Evolutionary conservation across 225 moss, liverwort and hornwort genomes (phyloP).

Genomic region (Rhytidiadelphus loreus): DNA sequence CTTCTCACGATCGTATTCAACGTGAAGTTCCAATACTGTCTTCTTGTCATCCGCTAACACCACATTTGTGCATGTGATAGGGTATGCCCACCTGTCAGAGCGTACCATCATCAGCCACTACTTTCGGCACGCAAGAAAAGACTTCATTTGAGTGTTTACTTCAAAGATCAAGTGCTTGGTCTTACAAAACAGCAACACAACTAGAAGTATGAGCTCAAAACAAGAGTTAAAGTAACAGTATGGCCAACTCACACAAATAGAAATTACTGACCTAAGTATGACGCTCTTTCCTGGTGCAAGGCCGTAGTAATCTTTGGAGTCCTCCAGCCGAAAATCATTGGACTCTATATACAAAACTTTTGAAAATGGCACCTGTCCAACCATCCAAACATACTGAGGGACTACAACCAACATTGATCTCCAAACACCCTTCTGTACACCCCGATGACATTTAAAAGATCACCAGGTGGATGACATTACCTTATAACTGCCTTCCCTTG

Average conservation of each 20-base stretch:
- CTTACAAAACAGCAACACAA: not conserved
- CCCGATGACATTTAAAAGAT: not conserved
- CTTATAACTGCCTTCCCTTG: slow-evolving; percentile 87
- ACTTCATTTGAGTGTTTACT: not conserved
- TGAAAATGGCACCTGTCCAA: slow-evolving; percentile 74
- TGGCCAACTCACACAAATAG: not conserved
- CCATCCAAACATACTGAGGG: not conserved
- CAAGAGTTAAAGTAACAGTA: not conserved
- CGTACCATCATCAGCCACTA: not conserved
- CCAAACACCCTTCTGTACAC: not conserved
- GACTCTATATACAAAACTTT: slow-evolving; percentile 83
- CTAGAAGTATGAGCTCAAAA: not conserved
- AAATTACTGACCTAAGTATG: slow-evolving; percentile 61
- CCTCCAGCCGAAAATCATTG: slow-evolving; percentile 80
- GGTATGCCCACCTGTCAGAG: slow-evolving; percentile 81
- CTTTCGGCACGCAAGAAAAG: not conserved
- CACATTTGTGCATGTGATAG: slow-evolving; percentile 82
- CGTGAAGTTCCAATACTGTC: slow-evolving; percentile 73
- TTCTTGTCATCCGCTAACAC: slow-evolving; percentile 61
- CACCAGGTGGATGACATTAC: slow-evolving; percentile 8
- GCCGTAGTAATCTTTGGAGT: slow-evolving; percentile 96
- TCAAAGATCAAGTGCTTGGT: not conserved
- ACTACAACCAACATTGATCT: not conserved
- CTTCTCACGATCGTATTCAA: slow-evolving; percentile 78
- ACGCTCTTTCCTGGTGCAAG: slow-evolving; percentile 97